phyloP scores from a whole-genome alignment of 352 stramenopile genomes.

The Phytophthora lateralis region DNA sequence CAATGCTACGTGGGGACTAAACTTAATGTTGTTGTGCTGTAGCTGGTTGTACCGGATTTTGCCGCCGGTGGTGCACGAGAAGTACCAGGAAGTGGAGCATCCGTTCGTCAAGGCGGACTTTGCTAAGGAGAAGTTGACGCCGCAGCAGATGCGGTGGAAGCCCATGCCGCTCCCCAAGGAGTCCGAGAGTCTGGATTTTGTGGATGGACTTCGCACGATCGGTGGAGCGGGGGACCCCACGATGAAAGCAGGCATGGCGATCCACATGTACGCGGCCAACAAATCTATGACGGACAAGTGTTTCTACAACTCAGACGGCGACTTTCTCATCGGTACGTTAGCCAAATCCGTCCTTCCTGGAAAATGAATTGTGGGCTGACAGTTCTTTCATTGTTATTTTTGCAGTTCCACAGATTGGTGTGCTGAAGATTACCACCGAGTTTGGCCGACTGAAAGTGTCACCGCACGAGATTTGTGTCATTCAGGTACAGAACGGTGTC shows the following conservation, averaged over 20 bases:
- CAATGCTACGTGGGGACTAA: neutral
- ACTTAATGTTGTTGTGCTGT: neutral
- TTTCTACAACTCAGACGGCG: constrained; percentile 97
- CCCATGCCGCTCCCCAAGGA: constrained; percentile 78
- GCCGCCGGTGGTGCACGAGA: constrained; percentile 83
- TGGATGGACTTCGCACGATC: constrained; percentile 89
- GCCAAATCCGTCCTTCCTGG: neutral
- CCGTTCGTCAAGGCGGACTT: constrained; percentile 77
- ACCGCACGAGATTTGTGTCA: constrained; percentile 94
- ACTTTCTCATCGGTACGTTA: constrained; percentile 91
- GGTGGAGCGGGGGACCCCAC: constrained; percentile 87
- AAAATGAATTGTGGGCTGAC: neutral
- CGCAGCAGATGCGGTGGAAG: constrained; percentile 94
- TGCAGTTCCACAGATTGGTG: constrained; percentile 90
- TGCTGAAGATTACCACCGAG: constrained; percentile 94
- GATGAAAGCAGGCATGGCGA: constrained; percentile 91
- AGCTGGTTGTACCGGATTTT: constrained; percentile 95
- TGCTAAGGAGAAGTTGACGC: constrained; percentile 66
- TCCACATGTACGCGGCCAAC: constrained; percentile 95
- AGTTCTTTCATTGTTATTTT: neutral
- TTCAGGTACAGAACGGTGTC: constrained; percentile 64
- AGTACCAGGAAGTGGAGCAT: constrained; percentile 57
- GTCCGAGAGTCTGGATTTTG: constrained; percentile 79
- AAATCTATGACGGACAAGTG: constrained; percentile 89
- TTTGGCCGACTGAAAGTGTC: constrained; percentile 88